Percentiles rank a stretch among this genome's conserved stretches.
These are phyloP conservation scores for Candida sphagnicola DNA, from an alignment of 805 yeast species.

Conservation along the genomic window DNA sequence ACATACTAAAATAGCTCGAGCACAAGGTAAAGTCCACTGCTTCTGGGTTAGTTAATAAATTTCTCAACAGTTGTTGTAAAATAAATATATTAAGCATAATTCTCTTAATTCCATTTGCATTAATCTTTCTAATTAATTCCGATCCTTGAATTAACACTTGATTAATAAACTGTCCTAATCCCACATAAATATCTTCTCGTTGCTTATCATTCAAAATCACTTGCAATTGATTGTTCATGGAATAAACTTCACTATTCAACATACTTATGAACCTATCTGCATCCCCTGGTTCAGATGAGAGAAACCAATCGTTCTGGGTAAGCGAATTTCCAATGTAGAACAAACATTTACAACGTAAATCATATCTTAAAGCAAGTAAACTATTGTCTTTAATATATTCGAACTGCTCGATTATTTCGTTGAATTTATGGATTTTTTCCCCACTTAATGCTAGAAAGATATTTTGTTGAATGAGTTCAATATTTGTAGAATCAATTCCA, in stretches of 20 bases:
- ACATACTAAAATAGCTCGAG: conserved; percentile 52
- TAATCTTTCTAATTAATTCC: conserved; percentile 45
- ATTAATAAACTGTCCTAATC: conserved; percentile 51
- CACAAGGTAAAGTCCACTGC: conserved; percentile 52
- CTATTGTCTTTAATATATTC: conserved; percentile 33
- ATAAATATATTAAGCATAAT: conserved; percentile 59
- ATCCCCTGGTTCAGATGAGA: conserved; percentile 52
- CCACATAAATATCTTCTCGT: conserved; percentile 32
- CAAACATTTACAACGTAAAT: conserved; percentile 50
- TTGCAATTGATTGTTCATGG: conserved; percentile 41
- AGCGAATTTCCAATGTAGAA: conserved; percentile 50
- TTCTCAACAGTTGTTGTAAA: conserved; percentile 65
- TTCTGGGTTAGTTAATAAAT: conserved; percentile 48
- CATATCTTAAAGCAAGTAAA: conserved; percentile 51
- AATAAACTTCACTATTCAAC: conserved; percentile 47
- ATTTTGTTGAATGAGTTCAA: conserved; percentile 20
- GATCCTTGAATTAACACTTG: conserved; percentile 51
- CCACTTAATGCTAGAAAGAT: conserved; percentile 31
- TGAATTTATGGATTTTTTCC: conserved; percentile 30
- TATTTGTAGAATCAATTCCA: conserved; percentile 9
- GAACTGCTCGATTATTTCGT: conserved; percentile 29
- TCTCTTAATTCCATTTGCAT: conserved; percentile 55
- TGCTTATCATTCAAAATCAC: conserved; percentile 30
- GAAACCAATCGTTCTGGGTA: conserved; percentile 47
- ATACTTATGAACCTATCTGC: conserved; percentile 52